Conservation (phyloP, 2,329 filamentous ascomycete species). For the Didymella arachidicola region DNA sequence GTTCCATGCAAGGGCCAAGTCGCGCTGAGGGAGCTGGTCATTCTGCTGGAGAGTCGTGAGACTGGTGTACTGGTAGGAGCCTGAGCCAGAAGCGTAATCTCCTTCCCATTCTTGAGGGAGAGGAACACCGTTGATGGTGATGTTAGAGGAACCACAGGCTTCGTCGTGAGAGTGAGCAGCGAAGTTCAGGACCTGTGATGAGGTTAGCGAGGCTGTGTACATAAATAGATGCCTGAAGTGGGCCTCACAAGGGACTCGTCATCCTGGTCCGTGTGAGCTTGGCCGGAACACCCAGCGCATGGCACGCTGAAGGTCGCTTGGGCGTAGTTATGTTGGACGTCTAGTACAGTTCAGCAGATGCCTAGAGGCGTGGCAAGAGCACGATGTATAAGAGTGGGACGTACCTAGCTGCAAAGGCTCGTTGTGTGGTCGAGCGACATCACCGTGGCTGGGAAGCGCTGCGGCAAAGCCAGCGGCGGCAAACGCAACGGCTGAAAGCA, state of each 20-base stretch:
- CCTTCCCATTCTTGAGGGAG: constrained; percentile 51
- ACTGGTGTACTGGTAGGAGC: constrained; percentile 38
- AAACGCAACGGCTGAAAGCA: constrained; percentile 43
- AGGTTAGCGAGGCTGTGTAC: constrained; percentile 38
- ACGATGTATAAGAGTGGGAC: constrained; percentile 33
- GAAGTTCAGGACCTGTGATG: constrained; percentile 52
- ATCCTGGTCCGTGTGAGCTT: constrained; percentile 47
- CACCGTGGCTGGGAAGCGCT: constrained; percentile 32
- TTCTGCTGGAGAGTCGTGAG: constrained; percentile 42
- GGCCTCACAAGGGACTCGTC: constrained; percentile 53
- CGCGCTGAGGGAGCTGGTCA: constrained; percentile 46
- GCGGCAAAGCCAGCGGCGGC: constrained; percentile 39
- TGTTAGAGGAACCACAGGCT: constrained; percentile 51
- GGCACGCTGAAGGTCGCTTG: constrained; percentile 55
- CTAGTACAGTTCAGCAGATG: constrained; percentile 45
- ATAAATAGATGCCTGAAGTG: constrained; percentile 45
- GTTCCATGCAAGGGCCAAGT: constrained; percentile 51
- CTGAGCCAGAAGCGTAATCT: constrained; percentile 47
- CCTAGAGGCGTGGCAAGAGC: constrained; percentile 40
- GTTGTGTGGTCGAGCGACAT: constrained; percentile 29
- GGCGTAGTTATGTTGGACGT: constrained; percentile 46
- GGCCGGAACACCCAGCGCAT: constrained; percentile 54
- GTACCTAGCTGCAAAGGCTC: constrained; percentile 43
- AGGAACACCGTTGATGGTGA: constrained; percentile 53
- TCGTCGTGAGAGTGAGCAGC: constrained; percentile 50